These are phyloP conservation scores for Isoetes taiwanensis DNA, from an alignment of 75 land plant species.

Conservation along the genomic window DNA sequence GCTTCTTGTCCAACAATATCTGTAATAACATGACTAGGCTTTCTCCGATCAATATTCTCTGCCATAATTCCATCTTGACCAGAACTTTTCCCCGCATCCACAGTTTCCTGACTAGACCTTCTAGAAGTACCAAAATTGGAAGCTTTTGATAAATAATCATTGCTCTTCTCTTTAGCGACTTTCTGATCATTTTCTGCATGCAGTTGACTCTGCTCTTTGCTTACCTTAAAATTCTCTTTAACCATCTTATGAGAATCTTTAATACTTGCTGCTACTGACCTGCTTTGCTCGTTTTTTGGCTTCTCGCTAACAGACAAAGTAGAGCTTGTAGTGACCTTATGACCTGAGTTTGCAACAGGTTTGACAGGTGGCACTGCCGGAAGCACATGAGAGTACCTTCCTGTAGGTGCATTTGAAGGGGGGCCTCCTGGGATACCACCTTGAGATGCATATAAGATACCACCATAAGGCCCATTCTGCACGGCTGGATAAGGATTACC, in stretches of 20 bases:
- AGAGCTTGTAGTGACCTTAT: conserved; percentile 8
- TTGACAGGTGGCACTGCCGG: not conserved
- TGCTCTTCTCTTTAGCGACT: no score
- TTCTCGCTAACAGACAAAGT: conserved; percentile 2
- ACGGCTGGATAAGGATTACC: conserved; percentile 9
- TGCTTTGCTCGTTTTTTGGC: not conserved
- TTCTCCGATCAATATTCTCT: no score
- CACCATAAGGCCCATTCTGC: conserved; percentile 28
- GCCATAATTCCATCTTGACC: no score
- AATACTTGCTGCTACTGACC: not conserved
- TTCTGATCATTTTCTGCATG: no score
- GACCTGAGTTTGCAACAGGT: conserved; percentile 5
- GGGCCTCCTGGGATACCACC: conserved; percentile 7
- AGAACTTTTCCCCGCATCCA: no score
- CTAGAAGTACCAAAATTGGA: no score
- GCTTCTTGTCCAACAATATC: no score
- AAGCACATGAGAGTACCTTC: not conserved
- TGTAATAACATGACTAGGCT: no score
- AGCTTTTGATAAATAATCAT: no score
- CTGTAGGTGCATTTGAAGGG: conserved; percentile 10
- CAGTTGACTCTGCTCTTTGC: not conserved
- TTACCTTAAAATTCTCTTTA: not conserved
- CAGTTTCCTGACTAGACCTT: no score
- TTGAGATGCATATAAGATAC: no score
- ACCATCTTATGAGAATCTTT: conserved; percentile 7